Evolutionary conservation across 2,329 filamentous ascomycete species (phyloP).

Genomic region (Rhexocercosporidium sp.): DNA sequence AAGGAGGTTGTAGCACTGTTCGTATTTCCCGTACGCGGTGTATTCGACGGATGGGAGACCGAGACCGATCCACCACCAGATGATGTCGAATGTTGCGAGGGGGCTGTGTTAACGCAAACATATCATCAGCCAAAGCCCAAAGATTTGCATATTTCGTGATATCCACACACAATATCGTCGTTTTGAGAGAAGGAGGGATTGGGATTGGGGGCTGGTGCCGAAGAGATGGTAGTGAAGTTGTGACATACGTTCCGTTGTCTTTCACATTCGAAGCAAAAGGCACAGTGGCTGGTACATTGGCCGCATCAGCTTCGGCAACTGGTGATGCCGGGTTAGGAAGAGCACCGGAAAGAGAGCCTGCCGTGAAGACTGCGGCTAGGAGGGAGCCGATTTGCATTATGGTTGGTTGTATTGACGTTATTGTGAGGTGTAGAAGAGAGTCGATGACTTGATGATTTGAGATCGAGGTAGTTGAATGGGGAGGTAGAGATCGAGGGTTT

Average conservation of each 20-base stretch:
- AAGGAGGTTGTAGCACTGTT: slow-evolving; percentile 5
- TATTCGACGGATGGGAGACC: not conserved
- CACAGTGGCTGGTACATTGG: not conserved
- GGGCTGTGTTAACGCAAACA: not conserved
- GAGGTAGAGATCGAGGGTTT: not conserved
- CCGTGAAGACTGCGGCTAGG: not conserved
- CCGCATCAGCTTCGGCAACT: not conserved
- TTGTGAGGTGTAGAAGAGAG: not conserved
- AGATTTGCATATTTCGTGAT: no score
- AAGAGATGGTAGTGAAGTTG: not conserved
- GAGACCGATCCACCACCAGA: slow-evolving; percentile 3
- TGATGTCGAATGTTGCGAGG: not conserved
- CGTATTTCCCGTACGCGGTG: not conserved
- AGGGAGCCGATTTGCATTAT: not conserved
- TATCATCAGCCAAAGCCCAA: no score
- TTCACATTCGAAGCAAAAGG: not conserved
- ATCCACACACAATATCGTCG: no score
- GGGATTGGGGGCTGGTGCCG: no score
- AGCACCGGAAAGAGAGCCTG: not conserved
- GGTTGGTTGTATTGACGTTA: not conserved
- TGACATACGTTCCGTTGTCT: not conserved
- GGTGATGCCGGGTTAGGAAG: not conserved
- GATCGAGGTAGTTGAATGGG: not conserved
- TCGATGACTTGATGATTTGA: not conserved
- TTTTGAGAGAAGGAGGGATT: no score